These are phyloP conservation scores for Malus hybrid DNA, from an alignment of 331 rosid species.

Conservation along the genomic window DNA sequence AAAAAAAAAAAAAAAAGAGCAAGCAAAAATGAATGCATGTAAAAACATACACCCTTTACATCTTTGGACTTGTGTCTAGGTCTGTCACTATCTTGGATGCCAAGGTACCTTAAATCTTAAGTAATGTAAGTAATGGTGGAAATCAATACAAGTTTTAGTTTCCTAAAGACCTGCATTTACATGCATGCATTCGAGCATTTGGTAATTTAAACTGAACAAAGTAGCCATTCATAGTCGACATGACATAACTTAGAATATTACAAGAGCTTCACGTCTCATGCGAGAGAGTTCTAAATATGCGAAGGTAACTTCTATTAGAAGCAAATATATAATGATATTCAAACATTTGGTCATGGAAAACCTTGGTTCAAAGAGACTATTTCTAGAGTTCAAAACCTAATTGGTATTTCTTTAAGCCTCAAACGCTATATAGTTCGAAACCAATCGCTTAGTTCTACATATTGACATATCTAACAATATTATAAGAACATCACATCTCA, in stretches of 20 bases:
- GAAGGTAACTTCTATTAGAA: not conserved
- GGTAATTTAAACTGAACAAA: not conserved
- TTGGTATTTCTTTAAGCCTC: no score
- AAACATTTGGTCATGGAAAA: not conserved
- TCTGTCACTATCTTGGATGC: not conserved
- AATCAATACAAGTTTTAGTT: not conserved
- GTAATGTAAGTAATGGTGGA: not conserved
- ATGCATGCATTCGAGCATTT: no score
- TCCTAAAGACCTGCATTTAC: not conserved
- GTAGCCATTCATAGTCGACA: not conserved
- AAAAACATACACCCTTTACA: not conserved
- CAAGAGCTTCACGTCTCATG: not conserved
- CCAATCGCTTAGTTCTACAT: no score
- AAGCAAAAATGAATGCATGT: no score
- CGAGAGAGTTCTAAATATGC: not conserved
- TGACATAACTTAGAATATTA: no score
- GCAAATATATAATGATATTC: not conserved
- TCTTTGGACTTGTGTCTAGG: not conserved
- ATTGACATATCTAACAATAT: not conserved
- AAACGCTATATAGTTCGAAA: no score
- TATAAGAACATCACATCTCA: no score
- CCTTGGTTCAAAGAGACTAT: not conserved
- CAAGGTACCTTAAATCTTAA: not conserved
- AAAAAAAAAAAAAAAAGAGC: no score
- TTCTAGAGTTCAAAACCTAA: not conserved